These are phyloP conservation scores for Moesziomyces sp. DNA, from an alignment of 1,284 basidiomycete species.

Conservation along the genomic window DNA sequence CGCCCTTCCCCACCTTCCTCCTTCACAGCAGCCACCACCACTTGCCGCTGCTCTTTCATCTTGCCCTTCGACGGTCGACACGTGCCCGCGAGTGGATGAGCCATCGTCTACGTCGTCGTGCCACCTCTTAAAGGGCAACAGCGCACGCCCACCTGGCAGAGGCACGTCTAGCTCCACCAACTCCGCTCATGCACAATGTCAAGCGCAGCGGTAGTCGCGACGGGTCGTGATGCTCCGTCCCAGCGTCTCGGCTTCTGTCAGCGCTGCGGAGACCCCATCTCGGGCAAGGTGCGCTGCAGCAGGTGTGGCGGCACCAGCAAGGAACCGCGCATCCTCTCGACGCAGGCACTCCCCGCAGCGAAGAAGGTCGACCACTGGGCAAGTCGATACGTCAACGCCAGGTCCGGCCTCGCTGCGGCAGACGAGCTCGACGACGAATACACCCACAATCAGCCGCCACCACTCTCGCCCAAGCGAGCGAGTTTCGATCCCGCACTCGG, in stretches of 20 bases:
- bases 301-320: conserved; percentile 32
- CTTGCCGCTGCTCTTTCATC: conserved; percentile 1
- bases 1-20: no score
- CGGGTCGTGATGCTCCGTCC: neutral
- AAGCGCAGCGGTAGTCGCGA: neutral
- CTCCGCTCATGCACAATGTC: neutral
- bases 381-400: conserved; percentile 19
- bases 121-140: no score
- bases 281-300: conserved; percentile 29
- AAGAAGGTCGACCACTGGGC: conserved; percentile 39
- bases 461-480: conserved; percentile 25
- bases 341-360: conserved; percentile 3
- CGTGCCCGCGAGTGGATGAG: no score
- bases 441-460: conserved; percentile 22
- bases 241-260: conserved; percentile 37
- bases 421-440: conserved; percentile 4
- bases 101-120: no score
- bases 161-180: no score
- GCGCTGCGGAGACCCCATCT: conserved; percentile 44
- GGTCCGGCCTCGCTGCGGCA: neutral
- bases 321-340: conserved; percentile 18
- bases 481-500: conserved; percentile 26
- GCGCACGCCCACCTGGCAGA: no score
- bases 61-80: neutral
- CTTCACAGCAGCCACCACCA: no score